Base-by-base conservation (phyloP, 805 yeast genomes). In the Candida khao-thaluensis region DNA sequence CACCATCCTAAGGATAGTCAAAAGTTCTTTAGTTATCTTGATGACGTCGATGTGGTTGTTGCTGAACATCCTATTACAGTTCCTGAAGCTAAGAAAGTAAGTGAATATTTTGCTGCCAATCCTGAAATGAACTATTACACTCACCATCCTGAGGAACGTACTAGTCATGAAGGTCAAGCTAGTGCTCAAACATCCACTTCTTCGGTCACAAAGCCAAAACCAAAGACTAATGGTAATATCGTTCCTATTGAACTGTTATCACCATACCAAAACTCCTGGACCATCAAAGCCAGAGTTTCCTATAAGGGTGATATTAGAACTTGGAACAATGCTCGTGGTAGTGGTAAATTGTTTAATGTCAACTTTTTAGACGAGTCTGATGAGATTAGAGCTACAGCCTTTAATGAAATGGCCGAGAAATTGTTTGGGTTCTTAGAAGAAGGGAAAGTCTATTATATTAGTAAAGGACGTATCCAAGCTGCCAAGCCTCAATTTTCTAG, bases 361-460 rank as follows among this genome's bases (percentile, higher is more conserved):
- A 87, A 88, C 51, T 79, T 93, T 42, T 66, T 91, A 41, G 99
- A 93, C 59, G 95, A 93, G 59, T 85, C 96, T 5, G 96, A 93
- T 53, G 98, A 93, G 67, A 93, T 93, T 51, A 77, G 93, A 54
- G 97, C 96, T 8, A 89, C 98, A 2, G 96, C 93, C 1, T 93
- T 93, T 64, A 86, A 85, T 59, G 91, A 87, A 26, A 75, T 77
- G 52, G 96, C 91, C 9, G 95, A 85, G 43, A 80, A 78, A 56
- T 84, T 77, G 56, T 82, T 77, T 66, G 85, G 83, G 50, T 53
- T 80, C 21, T 64, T 93, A 36, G 85, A 85, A 59, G 98, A 89
- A 57, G 96, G 96, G 24, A 81, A 85, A 61, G 95, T 86, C 6
- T 93, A 88, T 58, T 87, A 82, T 52, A 72, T 93, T 22, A 78